phyloP scores from a whole-genome alignment of 2,329 filamentous ascomycete species.

The Colletotrichum truncatum region DNA sequence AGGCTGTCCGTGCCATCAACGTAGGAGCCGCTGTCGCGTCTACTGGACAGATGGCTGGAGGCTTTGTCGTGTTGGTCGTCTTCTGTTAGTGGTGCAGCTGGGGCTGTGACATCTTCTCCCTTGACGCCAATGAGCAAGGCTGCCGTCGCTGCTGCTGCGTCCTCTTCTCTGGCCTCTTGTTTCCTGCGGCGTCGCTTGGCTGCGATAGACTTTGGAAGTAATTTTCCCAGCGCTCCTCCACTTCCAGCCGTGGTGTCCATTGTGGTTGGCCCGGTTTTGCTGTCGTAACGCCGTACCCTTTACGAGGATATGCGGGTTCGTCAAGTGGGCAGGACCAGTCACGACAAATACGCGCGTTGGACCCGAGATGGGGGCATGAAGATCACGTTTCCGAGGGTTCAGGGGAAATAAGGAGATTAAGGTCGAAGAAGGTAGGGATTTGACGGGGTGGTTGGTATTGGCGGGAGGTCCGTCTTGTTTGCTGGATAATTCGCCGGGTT shows the following conservation, averaged over 20 bases:
- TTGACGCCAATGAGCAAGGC: constrained; percentile 29
- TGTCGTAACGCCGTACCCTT: constrained; percentile 17
- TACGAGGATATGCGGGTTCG: constrained; percentile 14
- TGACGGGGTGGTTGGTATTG: background rate
- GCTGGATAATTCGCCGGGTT: background rate
- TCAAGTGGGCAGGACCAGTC: background rate
- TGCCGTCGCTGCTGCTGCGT: constrained; percentile 32
- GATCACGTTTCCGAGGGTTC: constrained; percentile 6
- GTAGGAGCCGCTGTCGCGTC: constrained; percentile 46
- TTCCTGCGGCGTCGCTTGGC: constrained; percentile 59
- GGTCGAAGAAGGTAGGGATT: constrained; percentile 1
- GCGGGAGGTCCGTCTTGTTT: background rate
- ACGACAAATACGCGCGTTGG: constrained; percentile 18
- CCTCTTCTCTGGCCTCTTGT: constrained; percentile 50
- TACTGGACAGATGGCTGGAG: constrained; percentile 45
- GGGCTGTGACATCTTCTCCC: constrained; percentile 25
- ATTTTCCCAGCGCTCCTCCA: constrained; percentile 50
- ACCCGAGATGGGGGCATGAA: constrained; percentile 20
- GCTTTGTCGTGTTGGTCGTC: constrained; percentile 37
- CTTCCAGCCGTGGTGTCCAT: constrained; percentile 17
- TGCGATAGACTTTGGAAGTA: constrained; percentile 61
- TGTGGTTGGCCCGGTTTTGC: background rate
- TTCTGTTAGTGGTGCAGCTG: constrained; percentile 34
- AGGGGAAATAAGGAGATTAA: constrained; percentile 24
- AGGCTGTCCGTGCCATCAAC: constrained; percentile 39